Percentiles rank a stretch among this genome's conserved stretches.
These are phyloP conservation scores for Massospora cicadina DNA, from an alignment of 371 early-diverging fungal genomes.

Conservation along the genomic window DNA sequence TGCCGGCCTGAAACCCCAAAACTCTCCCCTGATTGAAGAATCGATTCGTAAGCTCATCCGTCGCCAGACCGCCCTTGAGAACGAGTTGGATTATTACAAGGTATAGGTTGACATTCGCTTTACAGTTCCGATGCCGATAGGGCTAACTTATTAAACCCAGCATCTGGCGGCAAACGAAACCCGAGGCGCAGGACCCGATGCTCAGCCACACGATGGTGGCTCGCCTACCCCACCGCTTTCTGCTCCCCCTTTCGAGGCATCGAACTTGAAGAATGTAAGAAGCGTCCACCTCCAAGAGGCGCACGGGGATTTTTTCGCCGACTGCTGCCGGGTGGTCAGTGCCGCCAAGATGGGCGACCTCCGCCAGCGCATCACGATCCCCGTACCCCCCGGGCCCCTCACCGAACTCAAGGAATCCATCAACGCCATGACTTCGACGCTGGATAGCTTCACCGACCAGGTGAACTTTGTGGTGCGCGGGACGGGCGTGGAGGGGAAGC, in stretches of 20 bases:
- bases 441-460: conserved; percentile 31
- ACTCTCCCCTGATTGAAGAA: background rate
- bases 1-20: conserved; percentile 4
- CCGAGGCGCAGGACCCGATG: too few relatives aligned
- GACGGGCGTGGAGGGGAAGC: conserved; percentile 42
- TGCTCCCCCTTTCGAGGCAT: too few relatives aligned
- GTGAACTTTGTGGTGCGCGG: conserved; percentile 38
- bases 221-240: too few relatives aligned
- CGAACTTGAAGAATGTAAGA: too few relatives aligned
- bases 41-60: background rate
- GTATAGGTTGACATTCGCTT: background rate
- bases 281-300: background rate
- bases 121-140: background rate
- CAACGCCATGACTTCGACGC: conserved; percentile 42
- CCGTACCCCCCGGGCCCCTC: conserved; percentile 14
- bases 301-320: conserved; percentile 8
- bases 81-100: conserved; percentile 2
- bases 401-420: conserved; percentile 29
- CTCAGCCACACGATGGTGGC: background rate
- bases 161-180: too few relatives aligned
- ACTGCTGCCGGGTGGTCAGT: conserved; percentile 12
- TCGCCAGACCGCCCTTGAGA: background rate
- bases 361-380: conserved; percentile 12
- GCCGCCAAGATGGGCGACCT: conserved; percentile 14
- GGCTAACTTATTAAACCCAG: background rate